Conservation (phyloP, 345 rosid species). For the Psidium guajava region DNA sequence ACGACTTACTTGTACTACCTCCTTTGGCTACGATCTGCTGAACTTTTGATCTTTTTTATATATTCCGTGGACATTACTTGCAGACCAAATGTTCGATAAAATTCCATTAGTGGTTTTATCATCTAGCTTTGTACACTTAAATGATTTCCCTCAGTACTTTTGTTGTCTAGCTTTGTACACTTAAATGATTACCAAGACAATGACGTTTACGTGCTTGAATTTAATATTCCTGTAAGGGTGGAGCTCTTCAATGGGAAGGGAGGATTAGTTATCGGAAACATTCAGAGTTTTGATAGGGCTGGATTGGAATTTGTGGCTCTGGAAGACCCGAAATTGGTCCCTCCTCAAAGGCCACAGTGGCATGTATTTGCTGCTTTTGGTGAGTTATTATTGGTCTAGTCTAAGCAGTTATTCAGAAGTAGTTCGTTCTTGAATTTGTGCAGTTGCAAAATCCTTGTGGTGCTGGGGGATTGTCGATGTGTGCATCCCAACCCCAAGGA, state of each 20-base stretch:
- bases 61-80: background rate
- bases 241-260: slow-evolving; percentile 96
- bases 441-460: too few species aligned
- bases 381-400: slow-evolving; percentile 8
- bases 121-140: background rate
- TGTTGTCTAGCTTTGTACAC: too few species aligned
- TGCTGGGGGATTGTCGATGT: too few species aligned
- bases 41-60: background rate
- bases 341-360: slow-evolving; percentile 53
- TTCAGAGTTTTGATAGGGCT: slow-evolving; percentile 43
- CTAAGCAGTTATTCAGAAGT: background rate
- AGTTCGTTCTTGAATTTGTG: background rate
- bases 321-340: slow-evolving; percentile 41
- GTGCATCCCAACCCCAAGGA: too few species aligned
- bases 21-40: background rate
- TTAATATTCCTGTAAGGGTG: slow-evolving; percentile 42
- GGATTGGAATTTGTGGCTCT: slow-evolving; percentile 59
- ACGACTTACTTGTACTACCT: background rate
- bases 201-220: background rate
- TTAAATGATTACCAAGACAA: background rate
- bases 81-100: background rate
- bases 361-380: slow-evolving; percentile 89
- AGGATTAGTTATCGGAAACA: slow-evolving; percentile 53
- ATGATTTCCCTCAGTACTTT: too few species aligned
- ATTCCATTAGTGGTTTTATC: background rate